These are phyloP conservation scores for Coemansia sp. DNA, from an alignment of 192 early-diverging fungal genomes.

Conservation along the genomic window DNA sequence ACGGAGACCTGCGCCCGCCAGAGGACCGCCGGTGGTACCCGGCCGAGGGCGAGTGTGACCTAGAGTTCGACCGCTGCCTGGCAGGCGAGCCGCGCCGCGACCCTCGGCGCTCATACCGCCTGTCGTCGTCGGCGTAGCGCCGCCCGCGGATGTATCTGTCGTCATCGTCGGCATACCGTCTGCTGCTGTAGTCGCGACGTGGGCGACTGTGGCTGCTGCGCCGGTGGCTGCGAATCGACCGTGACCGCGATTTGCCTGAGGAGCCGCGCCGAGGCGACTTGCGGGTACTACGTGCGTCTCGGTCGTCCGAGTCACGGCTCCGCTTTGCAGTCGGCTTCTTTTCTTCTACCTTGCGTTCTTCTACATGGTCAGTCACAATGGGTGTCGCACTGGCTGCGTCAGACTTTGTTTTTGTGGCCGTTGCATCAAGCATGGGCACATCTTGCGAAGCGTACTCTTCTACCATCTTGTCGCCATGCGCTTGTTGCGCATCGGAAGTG, in stretches of 20 bases:
- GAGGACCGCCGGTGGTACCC: constrained; percentile 13
- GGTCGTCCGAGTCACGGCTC: not conserved
- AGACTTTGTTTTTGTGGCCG: constrained; percentile 19
- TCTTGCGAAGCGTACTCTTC: constrained; percentile 13
- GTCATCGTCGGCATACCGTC: constrained; percentile 18
- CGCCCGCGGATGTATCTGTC: constrained; percentile 13
- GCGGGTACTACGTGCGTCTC: not conserved
- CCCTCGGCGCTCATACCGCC: constrained; percentile 12
- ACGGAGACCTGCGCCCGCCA: constrained; percentile 55
- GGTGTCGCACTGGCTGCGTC: constrained; percentile 17
- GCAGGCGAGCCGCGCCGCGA: constrained; percentile 17
- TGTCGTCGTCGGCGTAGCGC: constrained; percentile 24
- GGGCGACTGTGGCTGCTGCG: constrained; percentile 16
- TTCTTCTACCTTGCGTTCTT: too few relatives aligned
- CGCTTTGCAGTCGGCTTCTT: not conserved
- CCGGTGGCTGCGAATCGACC: constrained; percentile 16
- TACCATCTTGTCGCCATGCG: constrained; percentile 14
- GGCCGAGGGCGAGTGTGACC: constrained; percentile 14
- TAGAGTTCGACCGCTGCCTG: constrained; percentile 18
- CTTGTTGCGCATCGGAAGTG: not conserved
- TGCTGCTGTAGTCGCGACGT: constrained; percentile 6
- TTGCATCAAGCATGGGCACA: constrained; percentile 4
- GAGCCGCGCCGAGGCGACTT: not conserved
- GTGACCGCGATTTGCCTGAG: constrained; percentile 3
- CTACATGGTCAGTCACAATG: constrained; percentile 27